Base-by-base conservation (phyloP, 768 basidiomycete species). In the Tubosaeta brunneosetosa region DNA sequence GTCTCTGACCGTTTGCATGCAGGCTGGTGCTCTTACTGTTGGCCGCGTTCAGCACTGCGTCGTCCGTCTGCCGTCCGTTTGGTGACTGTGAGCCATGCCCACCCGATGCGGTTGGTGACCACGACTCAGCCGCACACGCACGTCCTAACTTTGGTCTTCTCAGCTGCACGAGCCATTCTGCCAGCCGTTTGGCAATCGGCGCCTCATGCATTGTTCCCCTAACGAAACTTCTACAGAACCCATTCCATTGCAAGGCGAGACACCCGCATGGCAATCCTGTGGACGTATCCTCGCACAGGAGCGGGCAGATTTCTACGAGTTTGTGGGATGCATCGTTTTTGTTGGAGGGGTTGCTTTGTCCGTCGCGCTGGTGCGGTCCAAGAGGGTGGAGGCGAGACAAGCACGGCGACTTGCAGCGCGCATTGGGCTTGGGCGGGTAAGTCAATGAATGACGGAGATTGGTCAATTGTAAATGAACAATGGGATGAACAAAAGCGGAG, bases 141-240 rank as follows among this genome's bases (percentile, higher is more conserved):
- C 44, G 17, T 51, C 25, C 50, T 57, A 48, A 55, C 36, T 22
- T 22, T 22, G 17, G 31, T 19, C 7, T 52, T 29, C n/a, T 50
- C 57, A 94, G 92, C 74, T 90, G 32, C 74, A 84, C 61, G 83
- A 94, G 73, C 93, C 94, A 2, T 95, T 88, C 69, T 97, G 94
- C 71, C 84, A 90, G 64, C 94, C 94, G n/a, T 95, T 93, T 65
- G 94, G 94, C 47, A 94, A 94, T 70, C 83, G 94, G 22, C 84
- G 90, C 17, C 78, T 93, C 37, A 78, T 94, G 75, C 94, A 94
- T 65, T 97, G 94, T 55, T 64, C 81, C 22, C 65, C 63, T 54
- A 59, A 67, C 45, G 70, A 62, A 60, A 61, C 55, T 26, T 46
- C 69, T 63, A 16, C 60, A 61, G 49, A 42, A 47, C n/a, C 57